phyloP scores from a whole-genome alignment of 345 rosid genomes.

The Passiflora organensis region DNA sequence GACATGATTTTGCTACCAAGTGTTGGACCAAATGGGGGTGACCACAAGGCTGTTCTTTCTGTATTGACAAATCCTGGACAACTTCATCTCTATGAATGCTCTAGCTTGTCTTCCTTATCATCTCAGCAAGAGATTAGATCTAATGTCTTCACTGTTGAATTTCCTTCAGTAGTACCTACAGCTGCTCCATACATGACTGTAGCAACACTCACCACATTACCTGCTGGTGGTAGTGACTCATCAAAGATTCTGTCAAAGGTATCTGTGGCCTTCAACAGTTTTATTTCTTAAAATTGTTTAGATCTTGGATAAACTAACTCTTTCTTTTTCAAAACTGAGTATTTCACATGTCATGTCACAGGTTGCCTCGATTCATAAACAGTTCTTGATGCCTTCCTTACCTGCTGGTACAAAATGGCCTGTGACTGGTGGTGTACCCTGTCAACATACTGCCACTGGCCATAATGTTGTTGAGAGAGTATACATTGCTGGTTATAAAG shows the following conservation, averaged over 20 bases:
- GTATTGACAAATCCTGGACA: conserved; percentile 74
- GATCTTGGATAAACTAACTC: conserved; percentile 5
- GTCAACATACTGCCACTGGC: conserved; percentile 38
- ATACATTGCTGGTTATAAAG: conserved; percentile 76
- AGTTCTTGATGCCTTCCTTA: conserved; percentile 15
- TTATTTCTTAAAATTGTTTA: conserved; percentile 1
- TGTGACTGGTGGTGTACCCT: conserved; percentile 72
- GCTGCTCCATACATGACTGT: conserved; percentile 58
- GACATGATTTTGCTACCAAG: conserved; percentile 70
- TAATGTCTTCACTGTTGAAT: conserved; percentile 45
- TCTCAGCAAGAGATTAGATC: conserved; percentile 41
- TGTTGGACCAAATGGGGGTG: conserved; percentile 31
- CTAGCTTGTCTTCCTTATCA: conserved; percentile 43
- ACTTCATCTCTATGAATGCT: conserved; percentile 56
- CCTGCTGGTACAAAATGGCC: conserved; percentile 55
- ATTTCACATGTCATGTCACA: conserved; percentile 8
- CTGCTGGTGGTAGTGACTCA: conserved; percentile 29
- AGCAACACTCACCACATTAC: conserved; percentile 38
- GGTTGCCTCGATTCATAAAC: conserved; percentile 26
- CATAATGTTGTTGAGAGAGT: conserved; percentile 55
- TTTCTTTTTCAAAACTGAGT: background rate
- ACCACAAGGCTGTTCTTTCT: conserved; percentile 34
- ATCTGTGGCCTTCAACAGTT: conserved; percentile 5
- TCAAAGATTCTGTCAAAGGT: conserved; percentile 58
- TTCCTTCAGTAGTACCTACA: conserved; percentile 51